Evolutionary conservation across 257 asterid genomes (phyloP).

Genomic region (Penstemon eatonii): DNA sequence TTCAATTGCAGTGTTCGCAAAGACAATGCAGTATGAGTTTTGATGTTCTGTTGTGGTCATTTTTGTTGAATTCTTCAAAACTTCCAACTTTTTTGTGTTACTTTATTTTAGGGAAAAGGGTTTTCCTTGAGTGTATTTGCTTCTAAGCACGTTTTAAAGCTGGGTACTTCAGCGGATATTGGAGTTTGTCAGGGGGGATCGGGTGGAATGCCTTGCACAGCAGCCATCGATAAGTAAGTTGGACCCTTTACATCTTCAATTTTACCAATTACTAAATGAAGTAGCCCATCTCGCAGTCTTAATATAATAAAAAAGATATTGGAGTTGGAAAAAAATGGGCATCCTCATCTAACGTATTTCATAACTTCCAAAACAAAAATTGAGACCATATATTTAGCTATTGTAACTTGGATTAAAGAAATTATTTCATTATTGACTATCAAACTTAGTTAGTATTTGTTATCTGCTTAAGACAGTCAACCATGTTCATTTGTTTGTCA

Average conservation of each 20-base stretch:
- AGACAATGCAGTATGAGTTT: constrained; percentile 62
- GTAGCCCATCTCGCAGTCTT: background rate
- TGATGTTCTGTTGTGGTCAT: constrained; percentile 9
- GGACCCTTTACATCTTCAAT: constrained; percentile 16
- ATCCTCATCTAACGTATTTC: too few relatives aligned
- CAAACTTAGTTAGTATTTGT: background rate
- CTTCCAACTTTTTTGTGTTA: constrained; percentile 12
- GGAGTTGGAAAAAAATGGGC: too few relatives aligned
- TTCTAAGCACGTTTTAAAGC: constrained; percentile 67
- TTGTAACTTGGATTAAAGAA: background rate
- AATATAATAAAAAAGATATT: too few relatives aligned
- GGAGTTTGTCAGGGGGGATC: constrained; percentile 77
- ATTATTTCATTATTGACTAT: background rate
- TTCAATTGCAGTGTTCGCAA: constrained; percentile 74
- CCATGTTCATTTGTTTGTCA: background rate
- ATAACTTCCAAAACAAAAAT: too few relatives aligned
- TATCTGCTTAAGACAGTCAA: background rate
- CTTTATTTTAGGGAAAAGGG: constrained; percentile 65
- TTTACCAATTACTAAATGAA: background rate
- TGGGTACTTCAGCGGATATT: constrained; percentile 79
- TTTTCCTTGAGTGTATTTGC: constrained; percentile 76
- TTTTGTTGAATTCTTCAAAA: constrained; percentile 3
- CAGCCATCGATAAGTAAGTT: constrained; percentile 64
- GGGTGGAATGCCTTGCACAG: constrained; percentile 67
- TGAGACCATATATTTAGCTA: background rate